phyloP scores from a whole-genome alignment of 257 asterid species.

The Orobanche coerulescens region DNA sequence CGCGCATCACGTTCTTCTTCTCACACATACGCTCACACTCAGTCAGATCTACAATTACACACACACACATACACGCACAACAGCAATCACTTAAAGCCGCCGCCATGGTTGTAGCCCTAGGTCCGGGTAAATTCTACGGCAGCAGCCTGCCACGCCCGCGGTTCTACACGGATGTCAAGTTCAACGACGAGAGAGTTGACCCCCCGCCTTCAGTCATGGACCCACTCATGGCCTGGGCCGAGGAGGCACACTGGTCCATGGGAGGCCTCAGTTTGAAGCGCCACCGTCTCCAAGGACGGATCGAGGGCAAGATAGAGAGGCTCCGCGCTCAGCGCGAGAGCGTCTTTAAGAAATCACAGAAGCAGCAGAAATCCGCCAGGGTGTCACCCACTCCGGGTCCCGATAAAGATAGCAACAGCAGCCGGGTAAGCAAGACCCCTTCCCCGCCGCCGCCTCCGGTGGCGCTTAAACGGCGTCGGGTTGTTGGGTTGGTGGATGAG shows the following conservation, averaged over 20 bases:
- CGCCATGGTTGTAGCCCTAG: constrained; percentile 65
- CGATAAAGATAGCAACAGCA: not conserved
- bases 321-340: constrained; percentile 55
- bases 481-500: constrained; percentile 39
- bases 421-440: constrained; percentile 21
- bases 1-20: not conserved
- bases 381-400: not conserved
- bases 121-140: constrained; percentile 89
- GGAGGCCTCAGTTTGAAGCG: constrained; percentile 76
- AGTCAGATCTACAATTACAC: constrained; percentile 1
- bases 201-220: constrained; percentile 70
- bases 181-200: constrained; percentile 52
- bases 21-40: not conserved
- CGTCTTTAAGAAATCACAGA: constrained; percentile 9
- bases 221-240: constrained; percentile 70
- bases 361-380: constrained; percentile 18
- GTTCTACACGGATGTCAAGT: constrained; percentile 52
- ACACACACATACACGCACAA: not conserved
- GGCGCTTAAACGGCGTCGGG: constrained; percentile 62
- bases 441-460: constrained; percentile 66
- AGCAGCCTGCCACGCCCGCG: constrained; percentile 87
- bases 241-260: constrained; percentile 96
- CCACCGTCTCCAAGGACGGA: constrained; percentile 85
- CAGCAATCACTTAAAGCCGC: not conserved
- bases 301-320: constrained; percentile 70